Base-by-base conservation (phyloP, 306 rosid genomes). In the Vicia villosa region DNA sequence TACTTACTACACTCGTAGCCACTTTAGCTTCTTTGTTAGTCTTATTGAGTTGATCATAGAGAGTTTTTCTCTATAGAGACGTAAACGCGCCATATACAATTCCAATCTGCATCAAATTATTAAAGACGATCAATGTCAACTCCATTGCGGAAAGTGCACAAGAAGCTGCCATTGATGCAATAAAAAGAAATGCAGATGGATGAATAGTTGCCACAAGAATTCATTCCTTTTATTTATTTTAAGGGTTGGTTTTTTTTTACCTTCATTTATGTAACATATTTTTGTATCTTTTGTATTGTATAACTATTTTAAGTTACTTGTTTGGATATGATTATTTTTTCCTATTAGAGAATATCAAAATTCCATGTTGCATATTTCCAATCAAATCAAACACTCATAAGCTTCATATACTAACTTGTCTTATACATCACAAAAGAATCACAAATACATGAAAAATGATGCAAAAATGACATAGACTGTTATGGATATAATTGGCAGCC, bases 11-110 rank as follows among this genome's bases (percentile, higher is more conserved):
- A 32, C 49, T 76, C 65, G 41, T 74, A 65, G 75, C 88, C 40
- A 50, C 81, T 66, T 38, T 88, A 55, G 84, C 80, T 73, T 83
- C 87, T 49, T 77, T 90, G 49, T 60, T 72, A 50, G 66, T 87
- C 56, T 78, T 88, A 60, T 69, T 80, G 74, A 74, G 62, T 52
- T 73, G 62, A 58, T 81, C 84, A 6, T 81, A 76, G 80, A 73
- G 58, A 77, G 37, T 32, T 32, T 32, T 32, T 32, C 37, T 32
- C 37, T 32, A 32, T 32, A 8, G 10, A 34, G 38, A 34, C 38
- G 7, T 34, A 34, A 34, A 34, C 2, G 38, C 8, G 10, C 38
- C 38, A 6, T 34, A 34, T 34, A 34, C 38, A 47, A 61, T 40
- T 72, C 42, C 28, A 62, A 57, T 72, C 54, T 54, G 61, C 72